These are phyloP conservation scores for Magnaporthiopsis rhizophila DNA, from an alignment of 2,329 filamentous ascomycete genomes.

Conservation along the genomic window DNA sequence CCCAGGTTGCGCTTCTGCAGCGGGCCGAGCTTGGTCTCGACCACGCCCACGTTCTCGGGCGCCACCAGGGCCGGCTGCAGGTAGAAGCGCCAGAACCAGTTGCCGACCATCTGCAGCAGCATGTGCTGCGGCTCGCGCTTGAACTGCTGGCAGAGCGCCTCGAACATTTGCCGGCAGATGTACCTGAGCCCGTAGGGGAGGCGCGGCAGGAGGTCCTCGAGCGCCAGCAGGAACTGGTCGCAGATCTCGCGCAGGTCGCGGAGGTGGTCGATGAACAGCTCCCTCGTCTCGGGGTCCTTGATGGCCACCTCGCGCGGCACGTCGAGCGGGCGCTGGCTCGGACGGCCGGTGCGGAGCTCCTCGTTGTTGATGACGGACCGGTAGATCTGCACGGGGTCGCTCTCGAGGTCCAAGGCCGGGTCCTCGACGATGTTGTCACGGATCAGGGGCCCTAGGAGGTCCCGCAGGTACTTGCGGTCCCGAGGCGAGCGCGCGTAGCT, in stretches of 20 bases:
- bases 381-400: constrained; percentile 96
- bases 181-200: constrained; percentile 94
- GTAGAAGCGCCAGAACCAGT: constrained; percentile 94
- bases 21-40: constrained; percentile 81
- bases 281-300: constrained; percentile 84
- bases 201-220: constrained; percentile 76
- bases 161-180: constrained; percentile 77
- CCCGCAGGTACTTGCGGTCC: constrained; percentile 85
- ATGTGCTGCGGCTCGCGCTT: constrained; percentile 69
- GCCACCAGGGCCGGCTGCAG: constrained; percentile 82
- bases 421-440: constrained; percentile 92
- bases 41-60: constrained; percentile 86
- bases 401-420: constrained; percentile 83
- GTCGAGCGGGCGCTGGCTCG: constrained; percentile 73
- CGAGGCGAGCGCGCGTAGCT: constrained; percentile 88
- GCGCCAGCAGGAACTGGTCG: constrained; percentile 74
- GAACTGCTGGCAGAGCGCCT: constrained; percentile 69
- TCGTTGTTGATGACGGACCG: constrained; percentile 94
- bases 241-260: constrained; percentile 91
- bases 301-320: constrained; percentile 92
- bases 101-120: constrained; percentile 73
- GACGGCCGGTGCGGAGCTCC: constrained; percentile 81
- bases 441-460: constrained; percentile 76
- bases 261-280: constrained; percentile 88
- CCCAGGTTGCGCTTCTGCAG: constrained; percentile 87